Evolutionary conservation across 768 basidiomycete species (phyloP), one percentile per base, ranked within the genome.

Genomic region (Leccinum broughii): DNA sequence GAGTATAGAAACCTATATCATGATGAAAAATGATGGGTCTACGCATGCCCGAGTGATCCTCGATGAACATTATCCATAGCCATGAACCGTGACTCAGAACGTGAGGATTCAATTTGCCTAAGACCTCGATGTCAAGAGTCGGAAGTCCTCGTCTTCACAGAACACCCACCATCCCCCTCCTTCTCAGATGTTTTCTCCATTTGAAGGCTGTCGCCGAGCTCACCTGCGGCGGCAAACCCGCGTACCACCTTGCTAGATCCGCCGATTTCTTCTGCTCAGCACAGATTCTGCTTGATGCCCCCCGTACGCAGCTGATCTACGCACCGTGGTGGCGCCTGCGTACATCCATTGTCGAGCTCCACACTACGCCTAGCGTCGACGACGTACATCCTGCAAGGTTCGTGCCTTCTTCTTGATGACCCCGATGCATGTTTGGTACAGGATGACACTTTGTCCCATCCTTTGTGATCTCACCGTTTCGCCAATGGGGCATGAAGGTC

Each of bases 171-270:
- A 3, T 4, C 13, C 11, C 24, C 62, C 3, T n/a, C 56, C 17
- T 35, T 76, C 30, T 77, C 78, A 39, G 81, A 85, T 39, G 80
- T 85, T 57, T 72, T 3, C 75, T 98, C 44, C 83, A 93, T 66
- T 74, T 77, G 30, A 84, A 84, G 51, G 85, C 95, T 22, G 78
- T 93, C 59, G 77, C 87, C 6, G 86, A 90, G 62, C 83, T 99
- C 48, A 88, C 95, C 0, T 85, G 83, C 62, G 85, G 86, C 4
- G 97, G 97, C 4, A 97, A 98, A 76, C 97, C 97, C 11, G 93
- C 92, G 0, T 99, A 98, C 76, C 97, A 98, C 72, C 90, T 98
- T 51, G 82, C 87, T 7, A 80, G 80, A 66, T 76, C 74, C 39
- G 82, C 94, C 6, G 73, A 83, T 20, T 86, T 96, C 67, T 81